Evolutionary conservation across 805 yeast species (phyloP), one percentile per base, ranked within the genome.

Genomic region (Teunomyces barrocoloradensis): DNA sequence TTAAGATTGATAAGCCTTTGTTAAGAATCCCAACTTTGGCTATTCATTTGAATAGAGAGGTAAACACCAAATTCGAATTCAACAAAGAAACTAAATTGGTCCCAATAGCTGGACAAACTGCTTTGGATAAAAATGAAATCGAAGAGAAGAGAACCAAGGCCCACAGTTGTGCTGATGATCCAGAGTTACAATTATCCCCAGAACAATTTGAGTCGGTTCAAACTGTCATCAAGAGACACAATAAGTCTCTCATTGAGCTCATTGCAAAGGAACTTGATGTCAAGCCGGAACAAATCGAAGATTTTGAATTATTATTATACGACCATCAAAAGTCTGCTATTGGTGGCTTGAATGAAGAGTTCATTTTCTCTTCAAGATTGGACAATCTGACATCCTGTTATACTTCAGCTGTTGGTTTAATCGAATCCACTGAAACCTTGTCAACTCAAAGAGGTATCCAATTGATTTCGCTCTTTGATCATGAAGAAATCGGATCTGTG

Each of bases 21-120:
- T 74, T 94, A 59, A 82, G 96, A 58, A 92, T 92, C 46, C 98
- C 99, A 41, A 89, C 97, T 1, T 75, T 92, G 62, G 98, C 98
- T 12, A 91, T 92, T 52, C 99, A 92, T 68, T 74, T 92, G 55
- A 84, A 88, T 59, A 79, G 96, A 56, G 87, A 81, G 28, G 87
- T 82, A 30, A 84, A 85, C 62, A 72, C 72, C 46, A 88, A 87
- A 65, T 88, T 91, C 58, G 96, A 89, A 61, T 88, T 89, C 69
- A 89, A 94, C 71, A 86, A 83, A 59, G 98, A 92, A 69, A 78
- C 89, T 2, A 91, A 92, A 50, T 72, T 92, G 58, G 73, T 83
- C 38, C 98, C 99, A 12, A 84, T 92, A 61, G 88, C 91, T 3
- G 97, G 96, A 0, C 78, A 73, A 55, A 46, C 53, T 27, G 53